phyloP scores from a whole-genome alignment of 371 early-diverging fungal genomes.

The Globomyces sp. region DNA sequence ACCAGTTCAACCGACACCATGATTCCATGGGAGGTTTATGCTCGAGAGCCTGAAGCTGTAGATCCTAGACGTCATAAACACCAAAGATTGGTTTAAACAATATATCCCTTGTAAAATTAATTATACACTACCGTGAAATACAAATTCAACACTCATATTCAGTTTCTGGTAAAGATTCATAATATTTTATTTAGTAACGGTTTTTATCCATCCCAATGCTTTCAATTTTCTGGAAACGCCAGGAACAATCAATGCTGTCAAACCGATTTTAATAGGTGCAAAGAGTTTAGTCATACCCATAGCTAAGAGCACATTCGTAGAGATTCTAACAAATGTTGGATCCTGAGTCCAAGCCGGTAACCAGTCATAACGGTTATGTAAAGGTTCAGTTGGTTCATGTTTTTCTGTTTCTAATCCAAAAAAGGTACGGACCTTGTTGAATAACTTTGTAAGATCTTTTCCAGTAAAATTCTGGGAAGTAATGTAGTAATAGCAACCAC shows the following conservation, averaged over 20 bases:
- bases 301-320: conserved; percentile 42
- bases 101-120: too few relatives aligned
- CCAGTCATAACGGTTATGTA: conserved; percentile 5
- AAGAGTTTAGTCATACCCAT: conserved; percentile 52
- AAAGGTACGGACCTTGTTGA: neutral
- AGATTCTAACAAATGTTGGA: conserved; percentile 25
- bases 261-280: conserved; percentile 38
- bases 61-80: too few relatives aligned
- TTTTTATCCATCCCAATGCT: conserved; percentile 7
- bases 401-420: conserved; percentile 15
- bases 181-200: too few relatives aligned
- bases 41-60: too few relatives aligned
- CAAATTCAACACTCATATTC: too few relatives aligned
- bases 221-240: neutral
- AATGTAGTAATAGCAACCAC: too few relatives aligned
- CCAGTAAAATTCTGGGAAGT: too few relatives aligned
- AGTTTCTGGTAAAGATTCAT: too few relatives aligned
- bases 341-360: conserved; percentile 33
- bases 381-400: conserved; percentile 15
- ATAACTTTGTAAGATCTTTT: neutral
- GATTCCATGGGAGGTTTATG: too few relatives aligned
- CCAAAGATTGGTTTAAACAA: too few relatives aligned
- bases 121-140: too few relatives aligned
- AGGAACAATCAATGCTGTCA: neutral
- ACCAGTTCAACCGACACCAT: too few relatives aligned